Conservation (phyloP, 805 yeast species). For the Teunomyces barrocoloradensis region DNA sequence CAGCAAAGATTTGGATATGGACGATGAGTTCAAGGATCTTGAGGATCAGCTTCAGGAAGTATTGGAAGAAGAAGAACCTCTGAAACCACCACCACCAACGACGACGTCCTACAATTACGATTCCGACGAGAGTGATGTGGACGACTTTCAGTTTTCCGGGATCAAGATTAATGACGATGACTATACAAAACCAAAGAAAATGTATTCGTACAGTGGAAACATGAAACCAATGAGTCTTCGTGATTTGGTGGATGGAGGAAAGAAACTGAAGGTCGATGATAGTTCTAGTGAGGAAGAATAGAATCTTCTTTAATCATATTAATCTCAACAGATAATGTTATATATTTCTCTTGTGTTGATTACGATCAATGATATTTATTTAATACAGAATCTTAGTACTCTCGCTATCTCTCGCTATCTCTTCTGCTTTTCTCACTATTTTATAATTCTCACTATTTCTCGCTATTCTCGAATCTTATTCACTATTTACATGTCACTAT, state of each 20-base stretch:
- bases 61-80: constrained; percentile 23
- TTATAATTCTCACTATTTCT: neutral
- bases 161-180: constrained; percentile 26
- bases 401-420: neutral
- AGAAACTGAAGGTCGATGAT: constrained; percentile 16
- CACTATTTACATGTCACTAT: neutral
- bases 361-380: no score
- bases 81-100: neutral
- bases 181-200: constrained; percentile 2
- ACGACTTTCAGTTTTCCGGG: constrained; percentile 19
- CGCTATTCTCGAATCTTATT: no score
- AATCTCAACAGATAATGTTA: no score
- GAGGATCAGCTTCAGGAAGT: constrained; percentile 44
- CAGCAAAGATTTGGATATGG: constrained; percentile 19
- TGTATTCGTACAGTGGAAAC: constrained; percentile 3
- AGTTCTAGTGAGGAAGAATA: constrained; percentile 34
- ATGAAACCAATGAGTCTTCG: constrained; percentile 40
- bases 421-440: no score
- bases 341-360: no score
- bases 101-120: constrained; percentile 10
- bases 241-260: constrained; percentile 31
- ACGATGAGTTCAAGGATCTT: constrained; percentile 42
- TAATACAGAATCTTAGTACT: no score
- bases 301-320: no score
- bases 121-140: constrained; percentile 27